Base-by-base conservation (phyloP, 2,329 filamentous ascomycete species). In the Aspergillus versicolor region DNA sequence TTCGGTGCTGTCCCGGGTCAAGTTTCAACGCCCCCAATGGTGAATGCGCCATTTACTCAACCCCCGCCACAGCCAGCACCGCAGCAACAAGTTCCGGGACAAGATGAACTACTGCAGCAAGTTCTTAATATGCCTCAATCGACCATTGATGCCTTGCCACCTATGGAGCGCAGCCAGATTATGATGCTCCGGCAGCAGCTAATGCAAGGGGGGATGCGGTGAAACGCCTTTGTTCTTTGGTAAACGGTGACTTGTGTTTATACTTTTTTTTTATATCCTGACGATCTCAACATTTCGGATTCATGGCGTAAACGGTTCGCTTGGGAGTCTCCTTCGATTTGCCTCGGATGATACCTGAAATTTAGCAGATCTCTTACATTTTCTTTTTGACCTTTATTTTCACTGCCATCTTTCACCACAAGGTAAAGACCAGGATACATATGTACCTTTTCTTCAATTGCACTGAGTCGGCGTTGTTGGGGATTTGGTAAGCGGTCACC, bases 61-160 rank as follows among this genome's bases (percentile, higher is more conserved):
- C 78, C 77, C 9, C 73, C 76, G 50, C 75, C 71, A 32, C 75
- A 73, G 52, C 71, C 70, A 17, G 72, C 73, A 27, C 79, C 78
- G 32, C 75, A 73, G 32, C 75, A 73, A 30, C 77, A 71, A 12
- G 75, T 80, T 13, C 79, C 82, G 42, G 85, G 89, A 58, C 84
- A 89, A 42, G 87, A 90, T 47, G 85, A 87, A 43, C 81, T 96
- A 53, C 87, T 96, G 72, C 84, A 89, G 61, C 89, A 92, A 66
- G 89, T 97, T 47, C 81, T 97, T 78, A 84, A 83, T 53, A 86
- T 97, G 78, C 85, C 91, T 2, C 88, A 90, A 67, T 83, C 90
- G 57, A 85, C 90, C 56, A 92, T 97, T 65, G 88, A 93, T 70
- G 84, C 86, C 68, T 78, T 97, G 48, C 86, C 89, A 5, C 88